Conservation (phyloP, 2,329 filamentous ascomycete species). For the Pleochaeta shiraiana region DNA sequence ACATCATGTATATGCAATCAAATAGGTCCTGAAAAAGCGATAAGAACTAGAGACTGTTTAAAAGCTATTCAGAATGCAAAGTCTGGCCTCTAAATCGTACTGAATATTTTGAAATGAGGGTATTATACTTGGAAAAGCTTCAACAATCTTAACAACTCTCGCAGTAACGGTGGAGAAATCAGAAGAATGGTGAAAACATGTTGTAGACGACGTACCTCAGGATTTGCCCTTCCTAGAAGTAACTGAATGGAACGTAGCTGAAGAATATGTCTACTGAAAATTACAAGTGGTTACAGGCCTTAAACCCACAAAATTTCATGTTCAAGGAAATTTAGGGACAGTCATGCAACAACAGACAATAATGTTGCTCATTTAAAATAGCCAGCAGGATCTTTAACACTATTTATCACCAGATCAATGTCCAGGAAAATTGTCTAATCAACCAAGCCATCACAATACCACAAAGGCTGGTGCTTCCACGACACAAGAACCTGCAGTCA, state of each 20-base stretch:
- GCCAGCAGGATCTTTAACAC: neutral
- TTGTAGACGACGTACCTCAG: no score
- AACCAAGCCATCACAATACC: neutral
- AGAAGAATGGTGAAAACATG: no score
- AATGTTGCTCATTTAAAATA: neutral
- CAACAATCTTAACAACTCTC: neutral
- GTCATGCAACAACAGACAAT: neutral
- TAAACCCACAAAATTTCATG: neutral
- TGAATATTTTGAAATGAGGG: neutral
- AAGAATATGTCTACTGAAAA: neutral
- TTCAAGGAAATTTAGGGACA: neutral
- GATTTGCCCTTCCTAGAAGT: no score
- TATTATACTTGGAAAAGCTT: no score
- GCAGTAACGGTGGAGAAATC: neutral
- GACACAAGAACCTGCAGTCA: neutral
- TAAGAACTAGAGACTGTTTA: neutral
- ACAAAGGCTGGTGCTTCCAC: neutral
- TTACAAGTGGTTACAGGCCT: neutral
- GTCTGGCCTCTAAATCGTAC: no score
- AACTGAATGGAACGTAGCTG: neutral
- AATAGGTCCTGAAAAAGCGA: neutral
- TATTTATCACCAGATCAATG: neutral
- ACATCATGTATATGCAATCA: neutral
- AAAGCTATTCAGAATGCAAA: neutral
- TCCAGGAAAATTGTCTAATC: neutral